Conservation (phyloP, 345 rosid species). For the Acer saccharum region DNA sequence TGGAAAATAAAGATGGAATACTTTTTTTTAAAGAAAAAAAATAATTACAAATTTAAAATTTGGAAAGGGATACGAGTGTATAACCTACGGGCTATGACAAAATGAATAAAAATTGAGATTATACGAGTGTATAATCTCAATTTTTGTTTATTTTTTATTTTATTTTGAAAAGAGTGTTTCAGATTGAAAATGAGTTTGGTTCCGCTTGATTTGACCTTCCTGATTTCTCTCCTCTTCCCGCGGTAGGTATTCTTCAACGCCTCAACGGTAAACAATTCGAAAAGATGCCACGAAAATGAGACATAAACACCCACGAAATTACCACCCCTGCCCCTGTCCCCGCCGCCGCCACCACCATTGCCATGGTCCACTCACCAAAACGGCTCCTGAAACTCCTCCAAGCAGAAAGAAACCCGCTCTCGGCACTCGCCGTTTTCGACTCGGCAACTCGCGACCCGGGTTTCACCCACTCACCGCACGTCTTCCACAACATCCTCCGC, state of each 20-base stretch:
- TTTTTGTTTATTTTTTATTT: too few relatives aligned
- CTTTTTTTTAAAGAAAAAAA: too few relatives aligned
- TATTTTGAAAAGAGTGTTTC: too few relatives aligned
- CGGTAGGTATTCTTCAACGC: neutral
- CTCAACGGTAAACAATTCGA: neutral
- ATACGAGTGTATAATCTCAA: too few relatives aligned
- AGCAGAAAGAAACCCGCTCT: conserved; percentile 48
- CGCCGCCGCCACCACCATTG: conserved; percentile 19
- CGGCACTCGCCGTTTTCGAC: conserved; percentile 67
- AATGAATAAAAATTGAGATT: too few relatives aligned
- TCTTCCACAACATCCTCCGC: conserved; percentile 82
- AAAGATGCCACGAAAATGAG: conserved; percentile 27
- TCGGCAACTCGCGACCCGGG: conserved; percentile 58
- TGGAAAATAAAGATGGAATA: too few relatives aligned
- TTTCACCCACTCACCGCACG: conserved; percentile 55
- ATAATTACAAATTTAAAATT: too few relatives aligned
- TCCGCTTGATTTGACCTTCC: too few relatives aligned
- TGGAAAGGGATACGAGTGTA: too few relatives aligned
- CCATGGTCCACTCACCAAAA: conserved; percentile 65
- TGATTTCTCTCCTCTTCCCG: neutral
- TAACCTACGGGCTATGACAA: too few relatives aligned
- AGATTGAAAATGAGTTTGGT: too few relatives aligned
- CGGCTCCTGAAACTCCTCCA: conserved; percentile 67
- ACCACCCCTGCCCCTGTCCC: neutral
- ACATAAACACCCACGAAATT: conserved; percentile 3